Base-by-base conservation (phyloP, 352 stramenopile genomes). In the Pythium aquatile region DNA sequence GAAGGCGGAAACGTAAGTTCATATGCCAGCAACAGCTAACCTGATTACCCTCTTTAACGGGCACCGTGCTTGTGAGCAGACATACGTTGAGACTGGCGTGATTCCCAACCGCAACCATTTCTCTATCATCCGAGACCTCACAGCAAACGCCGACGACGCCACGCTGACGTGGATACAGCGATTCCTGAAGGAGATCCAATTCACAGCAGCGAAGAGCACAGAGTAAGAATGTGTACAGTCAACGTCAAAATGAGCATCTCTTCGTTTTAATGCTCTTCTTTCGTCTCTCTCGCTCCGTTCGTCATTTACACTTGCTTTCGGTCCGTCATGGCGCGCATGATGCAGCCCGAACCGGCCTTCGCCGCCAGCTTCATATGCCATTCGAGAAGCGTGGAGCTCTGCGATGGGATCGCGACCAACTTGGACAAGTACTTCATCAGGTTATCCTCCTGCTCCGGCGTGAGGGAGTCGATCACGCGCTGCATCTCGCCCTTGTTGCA, bases 361-460 rank as follows among this genome's bases (percentile, higher is more conserved):
- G 76, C 76, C 35, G 78, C 72, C 44, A 96, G 79, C 64, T 94
- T 93, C 65, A 90, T 85, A 69, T 97, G 83, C 90, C 90, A 97
- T 44, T 96, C 89, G 39, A 97, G 74, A 48, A 97, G 86, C 9
- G 70, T 63, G 1, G 85, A 83, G 70, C 89, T 96, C 72, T 94
- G 85, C 60, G 79, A 78, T 26, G 87, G 72, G 29, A 91, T 72
- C 2, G 70, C 79, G 20, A 96, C 68, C 42, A 93, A 87, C 49
- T 85, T 83, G 77, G 89, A 88, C 33, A 97, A 68, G 70, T 96
- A 97, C 73, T 96, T 97, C 84, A 96, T 93, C 33, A 97, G 76
- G 8, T 67, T 77, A 67, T 97, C 90, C 61, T 94, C 85, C 53
- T 85, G 64, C 37, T 90, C 74, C 16, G 68, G 78, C 33, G 53